Conservation (phyloP, 495 filamentous ascomycete species). For the Corynascus novoguineensis region DNA sequence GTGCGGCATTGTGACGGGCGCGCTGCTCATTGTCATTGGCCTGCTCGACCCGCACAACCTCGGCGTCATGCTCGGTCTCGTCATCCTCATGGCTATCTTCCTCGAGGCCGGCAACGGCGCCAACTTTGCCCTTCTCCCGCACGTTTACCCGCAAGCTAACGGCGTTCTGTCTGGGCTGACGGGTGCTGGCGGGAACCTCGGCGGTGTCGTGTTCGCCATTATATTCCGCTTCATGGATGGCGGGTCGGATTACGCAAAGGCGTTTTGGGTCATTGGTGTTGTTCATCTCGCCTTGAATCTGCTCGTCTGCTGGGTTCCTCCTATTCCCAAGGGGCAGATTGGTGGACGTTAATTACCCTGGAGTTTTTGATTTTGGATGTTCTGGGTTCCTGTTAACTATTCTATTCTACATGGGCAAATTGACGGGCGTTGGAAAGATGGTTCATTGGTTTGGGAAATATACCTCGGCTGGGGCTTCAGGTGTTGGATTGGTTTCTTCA, state of each 20-base stretch:
- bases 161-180: slow-evolving; percentile 69
- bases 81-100: slow-evolving; percentile 71
- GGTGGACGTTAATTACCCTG: slow-evolving; percentile 15
- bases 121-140: slow-evolving; percentile 79
- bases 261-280: slow-evolving; percentile 73
- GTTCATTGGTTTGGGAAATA: too few species aligned
- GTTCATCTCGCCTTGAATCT: slow-evolving; percentile 63
- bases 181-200: slow-evolving; percentile 76
- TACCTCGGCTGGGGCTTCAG: too few species aligned
- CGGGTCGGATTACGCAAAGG: slow-evolving; percentile 57
- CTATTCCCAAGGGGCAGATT: slow-evolving; percentile 53
- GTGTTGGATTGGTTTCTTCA: too few species aligned
- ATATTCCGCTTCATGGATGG: slow-evolving; percentile 69
- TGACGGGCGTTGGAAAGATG: too few species aligned
- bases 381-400: neutral
- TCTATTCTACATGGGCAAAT: too few species aligned
- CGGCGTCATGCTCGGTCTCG: slow-evolving; percentile 68
- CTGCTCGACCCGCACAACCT: slow-evolving; percentile 53
- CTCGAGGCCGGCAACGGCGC: slow-evolving; percentile 79
- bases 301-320: slow-evolving; percentile 62
- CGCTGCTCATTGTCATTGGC: slow-evolving; percentile 66
- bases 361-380: neutral
- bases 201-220: slow-evolving; percentile 79
- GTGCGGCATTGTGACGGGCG: slow-evolving; percentile 59
- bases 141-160: slow-evolving; percentile 68